A percentile compares a stretch with the other conserved stretches of the same genome.
These are phyloP conservation scores for Trametes villosa DNA, from an alignment of 768 basidiomycete genomes.

Conservation along the genomic window DNA sequence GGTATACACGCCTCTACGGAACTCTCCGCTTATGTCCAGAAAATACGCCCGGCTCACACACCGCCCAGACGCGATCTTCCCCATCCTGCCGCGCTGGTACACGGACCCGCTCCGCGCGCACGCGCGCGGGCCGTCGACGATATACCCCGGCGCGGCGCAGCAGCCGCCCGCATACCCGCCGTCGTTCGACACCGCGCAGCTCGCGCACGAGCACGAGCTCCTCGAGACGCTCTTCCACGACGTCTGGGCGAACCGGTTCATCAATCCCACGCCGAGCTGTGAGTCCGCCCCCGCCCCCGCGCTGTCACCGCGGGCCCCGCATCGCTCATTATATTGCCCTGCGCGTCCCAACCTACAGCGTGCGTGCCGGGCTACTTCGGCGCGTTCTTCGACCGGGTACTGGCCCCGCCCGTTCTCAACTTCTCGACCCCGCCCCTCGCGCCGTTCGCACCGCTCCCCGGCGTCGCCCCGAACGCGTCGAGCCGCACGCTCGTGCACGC, in stretches of 20 bases:
- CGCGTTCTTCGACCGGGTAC: slow-evolving; percentile 70
- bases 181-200: slow-evolving; percentile 8
- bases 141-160: slow-evolving; percentile 55
- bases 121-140: slow-evolving; percentile 43
- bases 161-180: slow-evolving; percentile 27
- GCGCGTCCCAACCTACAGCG: slow-evolving; percentile 42
- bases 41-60: neutral
- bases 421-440: slow-evolving; percentile 75
- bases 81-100: slow-evolving; percentile 78
- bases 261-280: slow-evolving; percentile 74
- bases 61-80: slow-evolving; percentile 69
- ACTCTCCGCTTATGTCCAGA: neutral
- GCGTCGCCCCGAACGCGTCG: neutral
- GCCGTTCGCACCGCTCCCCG: slow-evolving; percentile 54
- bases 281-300: slow-evolving; percentile 24
- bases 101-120: slow-evolving; percentile 66
- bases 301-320: no score
- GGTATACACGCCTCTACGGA: slow-evolving; percentile 42
- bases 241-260: slow-evolving; percentile 72
- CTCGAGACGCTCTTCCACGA: slow-evolving; percentile 69
- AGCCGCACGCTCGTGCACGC: neutral
- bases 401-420: slow-evolving; percentile 59
- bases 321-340: no score
- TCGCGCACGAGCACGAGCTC: slow-evolving; percentile 67
- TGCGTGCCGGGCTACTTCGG: slow-evolving; percentile 72